Conservation (phyloP, 1,139 yeast genomes). For the Geotrichum cucujoidarum region DNA sequence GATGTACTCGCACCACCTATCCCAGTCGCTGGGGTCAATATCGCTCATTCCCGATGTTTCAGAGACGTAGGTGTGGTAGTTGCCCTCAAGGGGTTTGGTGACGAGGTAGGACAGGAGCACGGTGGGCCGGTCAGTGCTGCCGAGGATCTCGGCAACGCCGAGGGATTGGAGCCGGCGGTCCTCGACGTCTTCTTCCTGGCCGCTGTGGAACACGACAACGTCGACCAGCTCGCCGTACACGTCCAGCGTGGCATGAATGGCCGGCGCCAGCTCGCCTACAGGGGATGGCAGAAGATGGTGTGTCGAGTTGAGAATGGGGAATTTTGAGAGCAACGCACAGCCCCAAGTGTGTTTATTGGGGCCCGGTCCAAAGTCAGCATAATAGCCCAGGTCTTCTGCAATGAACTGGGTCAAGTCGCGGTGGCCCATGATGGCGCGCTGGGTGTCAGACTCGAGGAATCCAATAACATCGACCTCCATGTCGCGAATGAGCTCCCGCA, state of each 20-base stretch:
- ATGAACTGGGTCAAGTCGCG: conserved; percentile 87
- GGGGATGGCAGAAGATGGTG: conserved; percentile 94
- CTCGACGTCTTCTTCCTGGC: conserved; percentile 95
- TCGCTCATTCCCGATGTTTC: conserved; percentile 82
- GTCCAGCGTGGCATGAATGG: conserved; percentile 90
- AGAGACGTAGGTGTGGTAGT: conserved; percentile 86
- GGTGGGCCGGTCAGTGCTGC: conserved; percentile 66
- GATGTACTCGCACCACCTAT: conserved; percentile 97
- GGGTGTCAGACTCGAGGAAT: conserved; percentile 85
- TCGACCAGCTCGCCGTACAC: conserved; percentile 82
- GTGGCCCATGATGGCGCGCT: conserved; percentile 89
- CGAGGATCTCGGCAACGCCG: conserved; percentile 76
- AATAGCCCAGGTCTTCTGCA: conserved; percentile 92
- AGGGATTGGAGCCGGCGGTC: conserved; percentile 85
- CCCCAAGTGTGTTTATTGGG: conserved; percentile 99
- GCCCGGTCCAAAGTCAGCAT: conserved; percentile 95
- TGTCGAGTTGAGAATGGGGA: conserved; percentile 84
- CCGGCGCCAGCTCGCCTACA: conserved; percentile 97
- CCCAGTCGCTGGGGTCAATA: conserved; percentile 91
- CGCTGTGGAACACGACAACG: conserved; percentile 94
- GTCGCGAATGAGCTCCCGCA: conserved; percentile 76
- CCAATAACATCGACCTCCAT: conserved; percentile 90
- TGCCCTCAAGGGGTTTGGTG: conserved; percentile 79
- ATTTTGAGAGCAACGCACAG: conserved; percentile 82
- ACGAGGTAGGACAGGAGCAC: conserved; percentile 84